A percentile compares a stretch with the other conserved stretches of the same genome.
phyloP scores from a whole-genome alignment of 2,329 filamentous ascomycete genomes.

The Biscogniauxia mediterranea region DNA sequence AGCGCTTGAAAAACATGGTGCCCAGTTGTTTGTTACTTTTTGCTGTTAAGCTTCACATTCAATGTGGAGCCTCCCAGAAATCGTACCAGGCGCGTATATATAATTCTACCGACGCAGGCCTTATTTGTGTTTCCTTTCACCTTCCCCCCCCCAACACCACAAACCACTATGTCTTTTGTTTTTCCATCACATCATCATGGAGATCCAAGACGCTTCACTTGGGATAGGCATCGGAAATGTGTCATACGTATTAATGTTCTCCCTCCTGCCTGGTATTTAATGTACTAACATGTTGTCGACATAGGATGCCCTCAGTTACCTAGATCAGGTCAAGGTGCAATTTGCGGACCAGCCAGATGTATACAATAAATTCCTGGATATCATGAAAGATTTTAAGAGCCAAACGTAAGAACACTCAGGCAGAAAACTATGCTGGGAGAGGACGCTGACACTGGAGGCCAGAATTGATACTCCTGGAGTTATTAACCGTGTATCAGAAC shows the following conservation, averaged over 20 bases:
- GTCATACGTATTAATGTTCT: neutral
- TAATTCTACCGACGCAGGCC: neutral
- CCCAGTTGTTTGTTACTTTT: neutral
- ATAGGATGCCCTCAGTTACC: conserved; percentile 80
- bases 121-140: conserved; percentile 3
- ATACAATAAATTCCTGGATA: conserved; percentile 94
- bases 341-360: conserved; percentile 97
- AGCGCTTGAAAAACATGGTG: neutral
- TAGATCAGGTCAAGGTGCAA: conserved; percentile 97
- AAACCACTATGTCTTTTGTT: neutral
- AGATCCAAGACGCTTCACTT: neutral
- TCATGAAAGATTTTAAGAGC: conserved; percentile 99
- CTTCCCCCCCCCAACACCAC: neutral
- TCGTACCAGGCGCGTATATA: neutral
- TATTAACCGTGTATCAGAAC: conserved; percentile 90
- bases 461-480: conserved; percentile 96
- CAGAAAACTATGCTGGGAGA: conserved; percentile 7
- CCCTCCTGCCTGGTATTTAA: neutral
- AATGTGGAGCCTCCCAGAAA: neutral
- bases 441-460: conserved; percentile 28
- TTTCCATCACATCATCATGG: neutral
- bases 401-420: conserved; percentile 66
- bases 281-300: conserved; percentile 26
- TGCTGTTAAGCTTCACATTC: neutral
- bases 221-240: neutral